These are phyloP conservation scores for Allium cepa DNA, from an alignment of 106 monocot genomes.

Conservation along the genomic window DNA sequence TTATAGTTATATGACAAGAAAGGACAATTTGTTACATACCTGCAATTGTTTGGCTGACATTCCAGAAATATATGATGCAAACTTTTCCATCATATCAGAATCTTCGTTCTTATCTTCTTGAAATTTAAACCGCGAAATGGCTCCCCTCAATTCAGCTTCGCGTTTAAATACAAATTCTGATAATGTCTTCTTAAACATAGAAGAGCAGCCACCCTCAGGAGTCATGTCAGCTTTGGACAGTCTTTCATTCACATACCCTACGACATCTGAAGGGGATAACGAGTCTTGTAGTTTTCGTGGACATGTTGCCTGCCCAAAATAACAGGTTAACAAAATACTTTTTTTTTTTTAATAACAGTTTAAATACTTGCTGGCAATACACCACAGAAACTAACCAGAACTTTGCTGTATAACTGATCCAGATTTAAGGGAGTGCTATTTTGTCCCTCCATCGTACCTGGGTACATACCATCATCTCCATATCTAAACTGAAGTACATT, in stretches of 20 bases:
- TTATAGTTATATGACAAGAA: too few relatives aligned
- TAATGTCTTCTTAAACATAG: conserved; percentile 47
- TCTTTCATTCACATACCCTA: conserved; percentile 28
- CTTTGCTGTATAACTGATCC: conserved; percentile 81
- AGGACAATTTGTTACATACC: conserved; percentile 27
- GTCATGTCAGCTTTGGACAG: conserved; percentile 49
- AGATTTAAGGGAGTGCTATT: conserved; percentile 82
- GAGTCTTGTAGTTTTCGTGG: conserved; percentile 31
- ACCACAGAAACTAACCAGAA: conserved; percentile 43
- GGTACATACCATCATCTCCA: conserved; percentile 99
- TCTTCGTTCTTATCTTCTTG: conserved; percentile 28
- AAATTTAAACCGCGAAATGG: conserved; percentile 43
- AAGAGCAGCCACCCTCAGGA: conserved; percentile 56
- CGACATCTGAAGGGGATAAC: conserved; percentile 57
- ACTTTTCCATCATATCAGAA: conserved; percentile 28
- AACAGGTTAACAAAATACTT: too few relatives aligned
- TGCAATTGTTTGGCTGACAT: conserved; percentile 72
- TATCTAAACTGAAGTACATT: conserved; percentile 83
- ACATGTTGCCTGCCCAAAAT: conserved; percentile 68
- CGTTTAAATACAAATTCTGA: conserved; percentile 41
- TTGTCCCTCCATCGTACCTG: conserved; percentile 93
- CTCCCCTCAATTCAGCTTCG: conserved; percentile 26
- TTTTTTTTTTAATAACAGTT: too few relatives aligned
- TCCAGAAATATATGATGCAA: conserved; percentile 73
- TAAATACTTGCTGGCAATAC: background rate